Conservation (phyloP, 257 asterid genomes). For the Cordia subcordata region DNA sequence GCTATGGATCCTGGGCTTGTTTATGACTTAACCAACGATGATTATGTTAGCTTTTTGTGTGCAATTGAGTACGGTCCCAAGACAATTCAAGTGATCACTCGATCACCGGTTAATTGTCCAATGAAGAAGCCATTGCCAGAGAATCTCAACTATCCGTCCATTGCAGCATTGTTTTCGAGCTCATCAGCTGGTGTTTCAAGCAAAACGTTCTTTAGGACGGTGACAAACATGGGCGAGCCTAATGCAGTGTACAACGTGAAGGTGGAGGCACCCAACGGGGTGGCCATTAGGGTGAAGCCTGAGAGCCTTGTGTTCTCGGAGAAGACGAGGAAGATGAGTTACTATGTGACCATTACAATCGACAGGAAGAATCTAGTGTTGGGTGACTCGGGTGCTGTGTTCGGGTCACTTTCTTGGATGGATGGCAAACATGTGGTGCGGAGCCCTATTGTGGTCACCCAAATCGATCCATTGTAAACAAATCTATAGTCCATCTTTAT, state of each 20-base stretch:
- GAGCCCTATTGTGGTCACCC: conserved; percentile 83
- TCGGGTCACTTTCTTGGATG: conserved; percentile 77
- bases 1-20: conserved; percentile 97
- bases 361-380: conserved; percentile 54
- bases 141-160: conserved; percentile 83
- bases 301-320: conserved; percentile 60
- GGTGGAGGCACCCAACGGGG: conserved; percentile 75
- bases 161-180: conserved; percentile 65
- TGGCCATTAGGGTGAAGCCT: conserved; percentile 64
- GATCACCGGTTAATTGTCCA: conserved; percentile 67
- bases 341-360: conserved; percentile 55
- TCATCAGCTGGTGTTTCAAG: conserved; percentile 39
- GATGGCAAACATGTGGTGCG: conserved; percentile 89
- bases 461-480: conserved; percentile 63
- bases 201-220: conserved; percentile 71
- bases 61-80: conserved; percentile 72
- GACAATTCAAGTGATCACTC: conserved; percentile 88
- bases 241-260: conserved; percentile 47
- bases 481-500: neutral
- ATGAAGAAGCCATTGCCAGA: conserved; percentile 66
- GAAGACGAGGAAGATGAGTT: conserved; percentile 47
- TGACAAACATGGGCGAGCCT: conserved; percentile 69
- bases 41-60: conserved; percentile 78
- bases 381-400: conserved; percentile 77
- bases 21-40: conserved; percentile 55